Evolutionary conservation across 192 early-diverging fungal species (phyloP), one percentile per base, ranked within the genome.

Genomic region (Kickxella alabastrina): DNA sequence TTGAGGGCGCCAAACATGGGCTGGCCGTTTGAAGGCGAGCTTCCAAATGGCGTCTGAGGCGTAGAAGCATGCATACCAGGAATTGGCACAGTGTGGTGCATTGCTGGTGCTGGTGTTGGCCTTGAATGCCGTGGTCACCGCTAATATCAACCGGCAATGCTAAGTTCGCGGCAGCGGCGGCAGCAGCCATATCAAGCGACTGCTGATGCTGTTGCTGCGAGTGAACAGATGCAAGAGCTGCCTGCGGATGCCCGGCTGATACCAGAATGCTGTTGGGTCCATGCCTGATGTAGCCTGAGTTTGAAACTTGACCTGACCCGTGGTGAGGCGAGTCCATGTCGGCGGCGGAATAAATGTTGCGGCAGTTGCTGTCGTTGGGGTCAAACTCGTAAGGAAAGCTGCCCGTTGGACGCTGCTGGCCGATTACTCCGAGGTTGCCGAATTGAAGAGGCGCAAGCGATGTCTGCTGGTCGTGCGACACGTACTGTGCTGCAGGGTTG

Each of bases 301-400:
- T 75, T 6, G 54, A 42, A 13, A 75, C 60, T 60, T 67, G 64
- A 37, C 67, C 59, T 15, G 59, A 55, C 55, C 57, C 47, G 24
- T 43, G 51, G 43, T 59, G 64, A 4, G 59, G 27, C 1, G 60
- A 23, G 26, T 75, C 71, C 35, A 75, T 59, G 24, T 75, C 71
- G 48, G 43, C 43, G 15, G 54, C 26, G 9, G 59, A 3, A 26
- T 75, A 75, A 25, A 75, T 54, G 48, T 48, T 60, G 21, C 65
- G 72, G 49, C 72, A 75, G 48, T 47, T 59, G 26, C 27, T 48
- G 44, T 75, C 71, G 51, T 34, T 67, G 13, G 71, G 59, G 34
- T 67, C 71, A 53, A 75, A 75, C 3, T 75, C 65, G 60, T 75
- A 75, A 10, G 72, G 48, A 24, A 75, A 75, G 10, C 59, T 26